Percentiles rank a stretch among this genome's conserved stretches.
phyloP scores from a whole-genome alignment of 352 stramenopile species.

The Phytophthora pistaciae region DNA sequence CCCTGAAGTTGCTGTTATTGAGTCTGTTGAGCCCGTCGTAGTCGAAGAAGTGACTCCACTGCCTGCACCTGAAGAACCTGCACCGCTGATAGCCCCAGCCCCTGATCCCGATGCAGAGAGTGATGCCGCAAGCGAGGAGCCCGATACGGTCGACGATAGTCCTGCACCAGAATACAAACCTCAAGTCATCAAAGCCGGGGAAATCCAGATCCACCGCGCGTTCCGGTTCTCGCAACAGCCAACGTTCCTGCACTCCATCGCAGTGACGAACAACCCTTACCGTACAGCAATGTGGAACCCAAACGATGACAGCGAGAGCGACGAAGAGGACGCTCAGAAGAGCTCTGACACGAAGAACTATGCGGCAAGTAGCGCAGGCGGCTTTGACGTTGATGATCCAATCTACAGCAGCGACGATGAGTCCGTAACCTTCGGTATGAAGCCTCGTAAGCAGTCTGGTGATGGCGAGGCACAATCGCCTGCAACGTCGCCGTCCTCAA shows the following conservation, averaged over 20 bases:
- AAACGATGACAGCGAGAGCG: slow-evolving; percentile 58
- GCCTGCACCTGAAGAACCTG: slow-evolving; percentile 6
- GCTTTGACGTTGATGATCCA: slow-evolving; percentile 19
- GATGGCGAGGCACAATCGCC: not conserved
- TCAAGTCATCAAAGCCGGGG: slow-evolving; percentile 20
- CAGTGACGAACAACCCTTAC: slow-evolving; percentile 49
- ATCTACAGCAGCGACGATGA: slow-evolving; percentile 20
- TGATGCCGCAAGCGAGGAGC: slow-evolving; percentile 1
- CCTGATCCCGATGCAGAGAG: not conserved
- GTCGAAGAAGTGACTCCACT: slow-evolving; percentile 11
- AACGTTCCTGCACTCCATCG: slow-evolving; percentile 42
- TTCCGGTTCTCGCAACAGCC: slow-evolving; percentile 64
- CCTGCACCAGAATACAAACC: slow-evolving; percentile 5
- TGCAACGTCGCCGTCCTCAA: not conserved
- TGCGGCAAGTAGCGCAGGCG: not conserved
- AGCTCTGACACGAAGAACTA: slow-evolving; percentile 1
- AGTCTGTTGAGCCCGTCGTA: slow-evolving; percentile 1
- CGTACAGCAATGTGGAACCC: slow-evolving; percentile 50
- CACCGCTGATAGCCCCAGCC: not conserved
- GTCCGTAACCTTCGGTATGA: not conserved
- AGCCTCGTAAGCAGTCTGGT: not conserved
- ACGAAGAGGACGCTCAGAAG: slow-evolving; percentile 29
- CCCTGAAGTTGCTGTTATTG: slow-evolving; percentile 5
- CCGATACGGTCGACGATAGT: not conserved
- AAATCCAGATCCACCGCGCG: slow-evolving; percentile 29